A percentile compares a stretch with the other conserved stretches of the same genome.
These are phyloP conservation scores for Xylogone sp. DNA, from an alignment of 2,329 filamentous ascomycete genomes.

Conservation along the genomic window DNA sequence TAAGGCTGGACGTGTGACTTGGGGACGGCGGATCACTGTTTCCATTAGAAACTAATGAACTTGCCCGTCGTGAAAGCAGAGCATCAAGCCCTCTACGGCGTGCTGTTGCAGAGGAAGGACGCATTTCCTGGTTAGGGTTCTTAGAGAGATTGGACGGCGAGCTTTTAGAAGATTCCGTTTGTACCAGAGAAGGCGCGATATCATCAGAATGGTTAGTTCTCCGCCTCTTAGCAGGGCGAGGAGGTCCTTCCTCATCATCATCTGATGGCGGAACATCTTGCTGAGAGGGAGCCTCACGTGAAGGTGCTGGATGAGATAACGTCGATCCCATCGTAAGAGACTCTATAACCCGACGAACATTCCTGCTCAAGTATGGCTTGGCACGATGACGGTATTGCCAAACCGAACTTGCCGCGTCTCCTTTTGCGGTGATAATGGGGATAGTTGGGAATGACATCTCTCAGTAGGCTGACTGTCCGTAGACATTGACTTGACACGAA, in stretches of 20 bases:
- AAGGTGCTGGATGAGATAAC: not conserved
- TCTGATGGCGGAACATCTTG: constrained; percentile 6
- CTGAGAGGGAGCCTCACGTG: not conserved
- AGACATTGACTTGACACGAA: not conserved
- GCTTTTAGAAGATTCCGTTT: not conserved
- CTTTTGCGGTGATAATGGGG: not conserved
- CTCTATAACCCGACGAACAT: not conserved
- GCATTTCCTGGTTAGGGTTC: not conserved
- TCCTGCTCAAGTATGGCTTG: not conserved
- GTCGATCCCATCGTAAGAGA: not conserved
- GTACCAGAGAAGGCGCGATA: not conserved
- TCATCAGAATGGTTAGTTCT: constrained; percentile 3
- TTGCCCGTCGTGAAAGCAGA: not conserved
- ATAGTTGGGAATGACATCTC: not conserved
- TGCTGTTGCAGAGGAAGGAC: not conserved
- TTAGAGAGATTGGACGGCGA: not conserved
- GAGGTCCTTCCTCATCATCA: constrained; percentile 21
- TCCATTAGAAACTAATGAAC: not conserved
- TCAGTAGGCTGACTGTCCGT: not conserved
- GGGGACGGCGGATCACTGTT: not conserved
- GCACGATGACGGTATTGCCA: not conserved
- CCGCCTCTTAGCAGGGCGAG: constrained; percentile 20
- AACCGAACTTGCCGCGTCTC: not conserved
- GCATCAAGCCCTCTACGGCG: not conserved
- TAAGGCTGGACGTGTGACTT: not conserved